A percentile compares a stretch with the other conserved stretches of the same genome.
Evolutionary conservation across 192 early-diverging fungal species (phyloP).

Genomic region (Obelidium mucronatum): DNA sequence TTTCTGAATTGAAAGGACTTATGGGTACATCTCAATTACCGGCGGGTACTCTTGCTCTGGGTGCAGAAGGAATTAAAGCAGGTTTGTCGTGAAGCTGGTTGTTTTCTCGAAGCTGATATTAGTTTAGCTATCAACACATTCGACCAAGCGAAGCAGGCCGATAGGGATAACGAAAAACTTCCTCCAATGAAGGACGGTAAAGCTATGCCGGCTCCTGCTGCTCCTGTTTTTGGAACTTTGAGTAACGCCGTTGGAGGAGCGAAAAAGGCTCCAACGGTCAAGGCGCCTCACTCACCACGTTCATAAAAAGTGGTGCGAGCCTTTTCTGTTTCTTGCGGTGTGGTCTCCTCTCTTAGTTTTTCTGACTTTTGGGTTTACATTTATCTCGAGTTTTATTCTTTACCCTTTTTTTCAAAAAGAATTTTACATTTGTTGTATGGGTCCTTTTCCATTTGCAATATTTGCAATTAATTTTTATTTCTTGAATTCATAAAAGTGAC

Average conservation of each 20-base stretch:
- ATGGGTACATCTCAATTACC: slow-evolving; percentile 87
- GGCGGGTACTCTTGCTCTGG: slow-evolving; percentile 83
- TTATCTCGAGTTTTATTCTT: background rate
- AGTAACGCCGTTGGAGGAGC: background rate
- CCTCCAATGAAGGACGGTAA: slow-evolving; percentile 70
- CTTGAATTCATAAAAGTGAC: slow-evolving; percentile 49
- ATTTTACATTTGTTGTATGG: background rate
- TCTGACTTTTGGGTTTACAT: background rate
- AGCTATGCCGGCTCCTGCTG: slow-evolving; percentile 49
- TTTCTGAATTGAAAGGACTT: slow-evolving; percentile 91
- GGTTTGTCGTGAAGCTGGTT: slow-evolving; percentile 55
- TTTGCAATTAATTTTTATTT: slow-evolving; percentile 4
- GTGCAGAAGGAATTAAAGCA: slow-evolving; percentile 90
- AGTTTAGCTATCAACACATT: slow-evolving; percentile 82
- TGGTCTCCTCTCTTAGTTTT: background rate
- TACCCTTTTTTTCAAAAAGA: background rate
- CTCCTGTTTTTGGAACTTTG: slow-evolving; percentile 52
- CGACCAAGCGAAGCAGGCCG: slow-evolving; percentile 89
- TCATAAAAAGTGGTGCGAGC: background rate
- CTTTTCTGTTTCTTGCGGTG: too few relatives aligned
- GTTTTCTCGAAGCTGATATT: slow-evolving; percentile 1
- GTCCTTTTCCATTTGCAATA: background rate
- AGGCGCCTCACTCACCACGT: background rate
- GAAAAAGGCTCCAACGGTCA: slow-evolving; percentile 5
- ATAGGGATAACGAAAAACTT: slow-evolving; percentile 91